These are phyloP conservation scores for Craterostigma plantagineum DNA, from an alignment of 257 asterid species.

Conservation along the genomic window DNA sequence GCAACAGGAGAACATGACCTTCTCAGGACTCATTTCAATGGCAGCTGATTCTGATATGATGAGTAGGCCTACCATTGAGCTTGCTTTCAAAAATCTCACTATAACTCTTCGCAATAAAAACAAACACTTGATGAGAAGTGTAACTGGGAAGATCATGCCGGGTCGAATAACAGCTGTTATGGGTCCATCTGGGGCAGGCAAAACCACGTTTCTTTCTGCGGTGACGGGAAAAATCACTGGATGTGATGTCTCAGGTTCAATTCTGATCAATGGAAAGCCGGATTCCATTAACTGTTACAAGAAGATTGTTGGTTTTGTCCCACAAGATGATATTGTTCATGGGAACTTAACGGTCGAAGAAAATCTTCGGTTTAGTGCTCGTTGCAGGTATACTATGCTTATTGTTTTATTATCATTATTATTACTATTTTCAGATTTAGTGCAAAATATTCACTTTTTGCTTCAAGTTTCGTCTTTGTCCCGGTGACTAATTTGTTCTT, in stretches of 20 bases:
- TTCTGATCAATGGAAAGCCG: constrained; percentile 48
- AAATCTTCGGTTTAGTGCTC: constrained; percentile 61
- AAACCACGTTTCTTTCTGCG: constrained; percentile 65
- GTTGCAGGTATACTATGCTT: constrained; percentile 47
- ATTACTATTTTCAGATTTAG: too few species aligned
- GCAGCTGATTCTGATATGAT: constrained; percentile 38
- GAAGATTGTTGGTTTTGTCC: constrained; percentile 56
- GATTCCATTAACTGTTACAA: constrained; percentile 49
- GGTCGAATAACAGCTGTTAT: constrained; percentile 68
- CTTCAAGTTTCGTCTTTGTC: neutral
- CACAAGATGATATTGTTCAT: constrained; percentile 73
- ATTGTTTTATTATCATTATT: too few species aligned
- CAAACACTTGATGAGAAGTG: constrained; percentile 52
- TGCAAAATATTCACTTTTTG: neutral
- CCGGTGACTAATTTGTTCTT: neutral
- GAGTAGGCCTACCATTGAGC: constrained; percentile 46
- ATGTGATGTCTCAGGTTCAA: constrained; percentile 35
- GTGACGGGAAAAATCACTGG: constrained; percentile 43
- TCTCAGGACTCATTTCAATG: constrained; percentile 55
- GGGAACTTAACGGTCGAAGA: constrained; percentile 67
- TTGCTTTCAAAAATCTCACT: constrained; percentile 51
- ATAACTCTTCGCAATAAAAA: constrained; percentile 39
- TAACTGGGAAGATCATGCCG: constrained; percentile 44
- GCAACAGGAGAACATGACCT: constrained; percentile 37
- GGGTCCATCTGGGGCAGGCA: constrained; percentile 85